These are phyloP conservation scores for Auricularia sp. DNA, from an alignment of 768 basidiomycete species.

Conservation along the genomic window DNA sequence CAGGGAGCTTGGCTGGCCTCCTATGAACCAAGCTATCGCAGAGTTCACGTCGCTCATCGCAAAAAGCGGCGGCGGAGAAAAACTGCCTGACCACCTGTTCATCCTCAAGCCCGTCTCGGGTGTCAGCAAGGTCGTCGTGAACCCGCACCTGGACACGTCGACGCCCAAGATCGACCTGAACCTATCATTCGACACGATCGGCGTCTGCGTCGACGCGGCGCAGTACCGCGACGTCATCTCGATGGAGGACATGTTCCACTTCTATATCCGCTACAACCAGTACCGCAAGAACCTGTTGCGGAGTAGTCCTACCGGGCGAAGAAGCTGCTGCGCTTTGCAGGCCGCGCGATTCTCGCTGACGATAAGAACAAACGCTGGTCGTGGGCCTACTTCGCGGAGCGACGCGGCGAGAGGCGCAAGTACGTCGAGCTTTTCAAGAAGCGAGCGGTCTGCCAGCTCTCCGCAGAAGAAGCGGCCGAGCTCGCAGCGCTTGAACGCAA, in stretches of 20 bases:
- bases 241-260: conserved; percentile 91
- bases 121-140: conserved; percentile 84
- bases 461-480: conserved; percentile 32
- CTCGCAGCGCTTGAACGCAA: conserved; percentile 67
- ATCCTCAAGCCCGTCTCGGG: conserved; percentile 97
- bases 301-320: conserved; percentile 49
- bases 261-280: conserved; percentile 78
- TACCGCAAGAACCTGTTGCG: conserved; percentile 66
- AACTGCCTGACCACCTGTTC: conserved; percentile 66
- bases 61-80: conserved; percentile 26
- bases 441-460: conserved; percentile 46
- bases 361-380: conserved; percentile 82
- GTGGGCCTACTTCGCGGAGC: conserved; percentile 81
- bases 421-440: conserved; percentile 84
- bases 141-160: conserved; percentile 61
- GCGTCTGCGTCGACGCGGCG: conserved; percentile 79
- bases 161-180: conserved; percentile 83
- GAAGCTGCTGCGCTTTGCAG: conserved; percentile 71
- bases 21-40: conserved; percentile 53
- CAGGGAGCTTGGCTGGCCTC: conserved; percentile 64
- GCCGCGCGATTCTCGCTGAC: conserved; percentile 65
- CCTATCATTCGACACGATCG: conserved; percentile 87
- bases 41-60: conserved; percentile 67
- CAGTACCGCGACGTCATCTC: conserved; percentile 93
- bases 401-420: conserved; percentile 74